These are phyloP conservation scores for Cucumis melo DNA, from an alignment of 306 rosid genomes.

Conservation along the genomic window DNA sequence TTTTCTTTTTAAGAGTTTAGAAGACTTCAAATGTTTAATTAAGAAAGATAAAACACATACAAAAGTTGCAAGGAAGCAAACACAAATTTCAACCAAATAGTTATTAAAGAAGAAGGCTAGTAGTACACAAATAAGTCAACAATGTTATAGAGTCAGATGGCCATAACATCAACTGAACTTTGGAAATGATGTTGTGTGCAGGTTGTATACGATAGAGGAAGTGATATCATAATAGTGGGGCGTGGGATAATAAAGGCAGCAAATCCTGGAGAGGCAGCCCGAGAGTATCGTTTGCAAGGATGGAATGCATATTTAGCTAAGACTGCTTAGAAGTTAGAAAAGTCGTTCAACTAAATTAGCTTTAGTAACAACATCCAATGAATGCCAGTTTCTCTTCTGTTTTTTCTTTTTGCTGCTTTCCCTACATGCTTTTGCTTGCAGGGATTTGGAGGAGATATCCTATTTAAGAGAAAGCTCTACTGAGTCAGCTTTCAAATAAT, in stretches of 20 bases:
- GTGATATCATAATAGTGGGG: constrained; percentile 78
- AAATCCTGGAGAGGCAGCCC: constrained; percentile 65
- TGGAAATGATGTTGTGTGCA: constrained; percentile 18
- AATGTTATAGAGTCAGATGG: not conserved
- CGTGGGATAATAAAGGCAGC: constrained; percentile 78
- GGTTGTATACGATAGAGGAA: constrained; percentile 80
- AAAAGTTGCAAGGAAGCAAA: no score
- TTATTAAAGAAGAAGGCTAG: no score
- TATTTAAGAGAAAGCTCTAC: not conserved
- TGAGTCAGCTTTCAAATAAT: not conserved
- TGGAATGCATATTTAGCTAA: constrained; percentile 75
- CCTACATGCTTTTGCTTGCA: not conserved
- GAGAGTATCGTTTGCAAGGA: constrained; percentile 65
- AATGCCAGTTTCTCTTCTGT: not conserved
- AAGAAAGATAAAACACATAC: no score
- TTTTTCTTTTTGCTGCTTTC: not conserved
- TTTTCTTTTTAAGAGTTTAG: no score
- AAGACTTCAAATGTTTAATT: no score
- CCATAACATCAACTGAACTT: not conserved
- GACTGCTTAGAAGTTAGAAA: constrained; percentile 5
- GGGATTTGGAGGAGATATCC: not conserved
- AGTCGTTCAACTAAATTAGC: not conserved
- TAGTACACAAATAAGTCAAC: not conserved
- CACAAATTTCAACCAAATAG: no score
- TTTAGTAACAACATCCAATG: not conserved